Conservation (phyloP, 148 eudicot genomes). For the Mesembryanthemum crystallinum region DNA sequence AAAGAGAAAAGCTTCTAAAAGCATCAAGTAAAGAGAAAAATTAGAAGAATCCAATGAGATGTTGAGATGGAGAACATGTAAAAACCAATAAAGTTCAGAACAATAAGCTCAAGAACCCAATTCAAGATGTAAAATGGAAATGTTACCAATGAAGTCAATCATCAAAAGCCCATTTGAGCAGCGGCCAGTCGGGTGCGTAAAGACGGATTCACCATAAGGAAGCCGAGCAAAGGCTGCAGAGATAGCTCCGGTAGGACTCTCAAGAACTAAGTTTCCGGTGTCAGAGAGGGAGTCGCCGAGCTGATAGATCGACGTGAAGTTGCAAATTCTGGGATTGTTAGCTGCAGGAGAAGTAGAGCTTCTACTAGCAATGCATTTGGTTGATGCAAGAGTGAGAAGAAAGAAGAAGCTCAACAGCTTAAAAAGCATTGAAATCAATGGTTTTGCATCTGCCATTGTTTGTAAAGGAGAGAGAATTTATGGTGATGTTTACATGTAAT, state of each 20-base stretch:
- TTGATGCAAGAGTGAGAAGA: constrained; percentile 1
- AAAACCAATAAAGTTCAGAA: background rate
- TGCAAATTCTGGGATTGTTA: background rate
- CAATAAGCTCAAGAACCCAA: too few species aligned
- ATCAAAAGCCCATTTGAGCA: constrained; percentile 32
- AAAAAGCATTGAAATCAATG: background rate
- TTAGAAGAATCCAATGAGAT: background rate
- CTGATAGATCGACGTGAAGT: constrained; percentile 22
- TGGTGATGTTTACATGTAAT: background rate
- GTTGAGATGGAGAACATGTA: constrained; percentile 3
- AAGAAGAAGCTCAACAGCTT: background rate
- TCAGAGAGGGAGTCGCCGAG: constrained; percentile 32
- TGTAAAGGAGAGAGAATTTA: background rate
- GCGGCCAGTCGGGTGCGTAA: constrained; percentile 28
- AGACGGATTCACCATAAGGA: constrained; percentile 28
- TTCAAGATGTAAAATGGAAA: background rate
- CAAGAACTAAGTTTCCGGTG: constrained; percentile 26
- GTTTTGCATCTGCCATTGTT: constrained; percentile 4
- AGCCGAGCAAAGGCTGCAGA: constrained; percentile 11
- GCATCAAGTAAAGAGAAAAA: background rate
- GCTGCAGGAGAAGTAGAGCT: background rate
- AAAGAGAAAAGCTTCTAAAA: background rate
- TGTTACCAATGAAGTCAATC: constrained; percentile 30
- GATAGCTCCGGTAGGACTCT: constrained; percentile 18
- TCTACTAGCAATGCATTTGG: background rate